A percentile compares a stretch with the other conserved stretches of the same genome.
phyloP scores from a whole-genome alignment of 176 grass and related monocot genomes.

The Pontederia crassipes region DNA sequence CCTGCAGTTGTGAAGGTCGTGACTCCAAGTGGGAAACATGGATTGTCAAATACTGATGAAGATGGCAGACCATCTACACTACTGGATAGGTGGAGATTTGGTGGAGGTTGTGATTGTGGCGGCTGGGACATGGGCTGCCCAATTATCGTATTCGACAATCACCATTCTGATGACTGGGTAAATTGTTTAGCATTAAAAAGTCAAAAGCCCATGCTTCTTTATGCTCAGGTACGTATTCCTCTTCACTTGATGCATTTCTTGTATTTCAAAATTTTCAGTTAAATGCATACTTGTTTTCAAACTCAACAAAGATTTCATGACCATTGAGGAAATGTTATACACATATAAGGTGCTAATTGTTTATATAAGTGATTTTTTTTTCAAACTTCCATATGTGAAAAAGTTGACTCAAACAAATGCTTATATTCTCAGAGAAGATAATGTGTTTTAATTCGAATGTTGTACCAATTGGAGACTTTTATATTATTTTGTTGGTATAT shows the following conservation, averaged over 20 bases:
- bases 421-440: too few species aligned
- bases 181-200: slow-evolving; percentile 44
- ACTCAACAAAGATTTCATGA: too few species aligned
- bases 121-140: slow-evolving; percentile 99
- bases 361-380: too few species aligned
- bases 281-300: too few species aligned
- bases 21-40: slow-evolving; percentile 65
- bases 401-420: too few species aligned
- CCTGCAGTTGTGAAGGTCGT: slow-evolving; percentile 48
- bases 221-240: slow-evolving; percentile 55
- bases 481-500: too few species aligned
- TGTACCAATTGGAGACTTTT: too few species aligned
- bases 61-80: slow-evolving; percentile 49
- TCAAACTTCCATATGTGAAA: too few species aligned
- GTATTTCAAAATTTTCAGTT: background rate
- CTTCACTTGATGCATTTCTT: background rate
- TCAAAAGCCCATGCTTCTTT: slow-evolving; percentile 51
- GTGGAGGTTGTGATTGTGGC: slow-evolving; percentile 81
- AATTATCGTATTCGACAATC: slow-evolving; percentile 64
- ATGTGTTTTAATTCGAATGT: too few species aligned
- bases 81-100: slow-evolving; percentile 72
- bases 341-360: too few species aligned
- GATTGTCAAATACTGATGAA: slow-evolving; percentile 56
- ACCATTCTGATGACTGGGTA: slow-evolving; percentile 40
- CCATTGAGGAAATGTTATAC: too few species aligned